phyloP scores from a whole-genome alignment of 192 early-diverging fungal species.

The Backusella tuberculispora region DNA sequence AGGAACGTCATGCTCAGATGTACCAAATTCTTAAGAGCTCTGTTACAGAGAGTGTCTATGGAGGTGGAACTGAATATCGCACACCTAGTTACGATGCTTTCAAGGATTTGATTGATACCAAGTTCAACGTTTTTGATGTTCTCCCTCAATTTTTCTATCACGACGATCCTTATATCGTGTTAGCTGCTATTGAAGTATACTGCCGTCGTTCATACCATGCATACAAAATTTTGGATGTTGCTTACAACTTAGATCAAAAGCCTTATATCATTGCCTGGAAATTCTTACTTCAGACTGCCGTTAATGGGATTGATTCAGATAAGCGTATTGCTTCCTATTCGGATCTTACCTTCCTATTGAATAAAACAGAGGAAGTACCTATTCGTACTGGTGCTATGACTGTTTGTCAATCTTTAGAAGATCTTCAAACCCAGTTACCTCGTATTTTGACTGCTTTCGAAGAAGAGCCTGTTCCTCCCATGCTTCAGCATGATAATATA shows the following conservation, averaged over 20 bases:
- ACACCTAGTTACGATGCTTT: constrained; percentile 78
- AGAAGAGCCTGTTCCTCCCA: constrained; percentile 35
- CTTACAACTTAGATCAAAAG: constrained; percentile 64
- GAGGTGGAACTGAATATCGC: constrained; percentile 68
- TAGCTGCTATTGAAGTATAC: constrained; percentile 95
- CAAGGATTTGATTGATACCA: constrained; percentile 87
- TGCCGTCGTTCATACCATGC: constrained; percentile 97
- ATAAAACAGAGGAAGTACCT: constrained; percentile 69
- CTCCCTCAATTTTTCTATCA: constrained; percentile 94
- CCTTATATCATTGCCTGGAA: constrained; percentile 80
- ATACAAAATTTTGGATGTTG: constrained; percentile 89
- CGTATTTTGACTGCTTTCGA: constrained; percentile 64
- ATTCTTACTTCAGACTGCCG: constrained; percentile 61
- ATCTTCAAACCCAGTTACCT: constrained; percentile 65
- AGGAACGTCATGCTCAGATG: constrained; percentile 85
- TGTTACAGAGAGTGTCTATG: constrained; percentile 77
- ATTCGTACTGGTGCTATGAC: constrained; percentile 86
- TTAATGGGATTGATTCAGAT: constrained; percentile 47
- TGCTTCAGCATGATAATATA: constrained; percentile 18
- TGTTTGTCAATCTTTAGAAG: constrained; percentile 66
- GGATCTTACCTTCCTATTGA: constrained; percentile 78
- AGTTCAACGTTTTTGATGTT: constrained; percentile 95
- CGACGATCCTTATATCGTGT: constrained; percentile 69
- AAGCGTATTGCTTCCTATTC: constrained; percentile 79
- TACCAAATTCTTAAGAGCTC: constrained; percentile 79